Conservation (phyloP, 2,329 filamentous ascomycete genomes). For the Colletotrichum euphorbiae region DNA sequence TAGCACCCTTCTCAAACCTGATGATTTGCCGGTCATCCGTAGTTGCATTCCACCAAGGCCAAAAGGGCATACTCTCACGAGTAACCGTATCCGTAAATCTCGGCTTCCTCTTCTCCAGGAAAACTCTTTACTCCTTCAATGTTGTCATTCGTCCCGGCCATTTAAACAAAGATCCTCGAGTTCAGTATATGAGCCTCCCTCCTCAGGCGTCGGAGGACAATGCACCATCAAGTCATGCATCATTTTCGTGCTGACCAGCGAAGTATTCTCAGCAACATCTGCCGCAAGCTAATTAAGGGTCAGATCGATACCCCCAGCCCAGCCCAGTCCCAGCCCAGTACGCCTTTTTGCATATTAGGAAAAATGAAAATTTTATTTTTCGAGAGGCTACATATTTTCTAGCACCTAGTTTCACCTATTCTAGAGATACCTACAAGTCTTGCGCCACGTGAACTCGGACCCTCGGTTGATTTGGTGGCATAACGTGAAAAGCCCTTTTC, state of each 20-base stretch:
- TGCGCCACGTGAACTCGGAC: too few species aligned
- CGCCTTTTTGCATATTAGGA: too few species aligned
- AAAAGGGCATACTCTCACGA: neutral
- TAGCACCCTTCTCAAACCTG: neutral
- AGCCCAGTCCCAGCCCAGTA: too few species aligned
- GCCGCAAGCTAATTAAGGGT: too few species aligned
- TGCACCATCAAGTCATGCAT: neutral
- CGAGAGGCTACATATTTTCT: too few species aligned
- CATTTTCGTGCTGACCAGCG: neutral
- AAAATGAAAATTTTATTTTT: too few species aligned
- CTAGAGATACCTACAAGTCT: too few species aligned
- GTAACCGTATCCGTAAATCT: slow-evolving; percentile 57
- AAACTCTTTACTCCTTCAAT: slow-evolving; percentile 77
- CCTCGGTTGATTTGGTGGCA: neutral
- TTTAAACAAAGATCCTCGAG: slow-evolving; percentile 69
- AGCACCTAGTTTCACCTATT: too few species aligned
- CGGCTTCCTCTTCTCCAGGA: slow-evolving; percentile 75
- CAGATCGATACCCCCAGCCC: too few species aligned
- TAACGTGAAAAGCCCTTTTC: too few species aligned
- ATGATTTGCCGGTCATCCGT: neutral
- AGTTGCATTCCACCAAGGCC: neutral
- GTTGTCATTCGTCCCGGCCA: slow-evolving; percentile 70
- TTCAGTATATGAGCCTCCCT: slow-evolving; percentile 77
- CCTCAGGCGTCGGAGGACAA: slow-evolving; percentile 57
- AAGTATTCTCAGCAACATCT: neutral